Conservation (phyloP, 768 basidiomycete genomes). For the Sporobolomyces phaffii region DNA sequence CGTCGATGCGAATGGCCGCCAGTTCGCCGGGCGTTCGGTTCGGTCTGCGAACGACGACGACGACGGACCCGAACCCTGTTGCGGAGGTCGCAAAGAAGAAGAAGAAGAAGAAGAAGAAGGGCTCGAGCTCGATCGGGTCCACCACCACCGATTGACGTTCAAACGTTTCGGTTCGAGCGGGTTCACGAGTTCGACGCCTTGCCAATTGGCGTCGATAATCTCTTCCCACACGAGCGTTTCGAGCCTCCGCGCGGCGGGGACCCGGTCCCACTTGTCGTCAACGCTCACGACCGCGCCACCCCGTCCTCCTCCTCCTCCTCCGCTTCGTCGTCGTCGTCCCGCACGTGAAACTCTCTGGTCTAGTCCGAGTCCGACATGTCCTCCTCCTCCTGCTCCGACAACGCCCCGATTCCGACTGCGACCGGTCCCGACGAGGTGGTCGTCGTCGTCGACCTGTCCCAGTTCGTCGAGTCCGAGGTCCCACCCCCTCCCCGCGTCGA, state of each 20-base stretch:
- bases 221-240: slow-evolving; percentile 24
- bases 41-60: background rate
- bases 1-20: slow-evolving; percentile 27
- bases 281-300: too few species aligned
- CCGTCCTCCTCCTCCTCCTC: too few species aligned
- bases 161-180: background rate
- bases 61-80: too few species aligned
- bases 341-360: background rate
- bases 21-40: background rate
- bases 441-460: background rate
- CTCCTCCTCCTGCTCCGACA: background rate
- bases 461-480: slow-evolving; percentile 14
- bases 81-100: too few species aligned
- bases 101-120: background rate
- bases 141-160: background rate
- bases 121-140: too few species aligned
- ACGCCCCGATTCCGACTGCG: background rate
- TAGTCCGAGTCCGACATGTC: background rate
- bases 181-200: slow-evolving; percentile 5
- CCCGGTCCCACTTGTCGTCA: slow-evolving; percentile 33
- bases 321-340: background rate
- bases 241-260: slow-evolving; percentile 2
- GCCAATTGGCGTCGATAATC: slow-evolving; percentile 26
- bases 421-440: background rate
- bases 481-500: slow-evolving; percentile 5